These are phyloP conservation scores for Xerocomellus amylosporus DNA, from an alignment of 768 basidiomycete species.

Conservation along the genomic window DNA sequence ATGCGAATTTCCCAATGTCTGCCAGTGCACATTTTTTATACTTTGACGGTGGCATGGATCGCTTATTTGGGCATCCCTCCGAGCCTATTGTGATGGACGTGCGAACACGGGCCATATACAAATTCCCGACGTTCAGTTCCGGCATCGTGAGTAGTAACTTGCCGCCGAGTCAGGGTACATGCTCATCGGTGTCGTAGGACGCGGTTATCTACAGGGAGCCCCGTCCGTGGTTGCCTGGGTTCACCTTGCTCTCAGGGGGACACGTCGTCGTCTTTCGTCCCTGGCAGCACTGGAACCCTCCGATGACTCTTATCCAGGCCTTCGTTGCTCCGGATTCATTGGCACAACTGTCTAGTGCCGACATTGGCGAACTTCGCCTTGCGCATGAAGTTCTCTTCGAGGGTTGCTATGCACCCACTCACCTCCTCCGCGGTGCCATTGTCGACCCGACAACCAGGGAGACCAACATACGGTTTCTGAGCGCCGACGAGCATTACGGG, in stretches of 20 bases:
- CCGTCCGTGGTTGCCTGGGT: conserved; percentile 4
- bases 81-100: conserved; percentile 17
- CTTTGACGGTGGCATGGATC: conserved; percentile 17
- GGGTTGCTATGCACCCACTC: conserved; percentile 3
- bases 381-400: conserved; percentile 17
- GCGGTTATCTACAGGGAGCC: background rate
- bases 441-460: conserved; percentile 13
- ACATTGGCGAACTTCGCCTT: conserved; percentile 11
- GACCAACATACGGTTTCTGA: conserved; percentile 14
- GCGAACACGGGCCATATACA: conserved; percentile 16
- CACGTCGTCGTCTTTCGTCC: conserved; percentile 18
- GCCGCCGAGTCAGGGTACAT: background rate
- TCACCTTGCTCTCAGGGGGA: conserved; percentile 13
- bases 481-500: background rate
- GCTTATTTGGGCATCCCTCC: conserved; percentile 3
- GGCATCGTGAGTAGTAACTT: conserved; percentile 9
- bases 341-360: background rate
- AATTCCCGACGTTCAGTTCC: conserved; percentile 16
- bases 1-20: conserved; percentile 16
- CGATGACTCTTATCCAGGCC: conserved; percentile 17
- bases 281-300: conserved; percentile 1
- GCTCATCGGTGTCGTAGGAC: conserved; percentile 7
- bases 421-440: conserved; percentile 12
- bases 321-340: conserved; percentile 11
- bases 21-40: conserved; percentile 15